Evolutionary conservation across 257 asterid genomes (phyloP), one percentile per base, ranked within the genome.

Genomic region (Nicotiana tabacum): DNA sequence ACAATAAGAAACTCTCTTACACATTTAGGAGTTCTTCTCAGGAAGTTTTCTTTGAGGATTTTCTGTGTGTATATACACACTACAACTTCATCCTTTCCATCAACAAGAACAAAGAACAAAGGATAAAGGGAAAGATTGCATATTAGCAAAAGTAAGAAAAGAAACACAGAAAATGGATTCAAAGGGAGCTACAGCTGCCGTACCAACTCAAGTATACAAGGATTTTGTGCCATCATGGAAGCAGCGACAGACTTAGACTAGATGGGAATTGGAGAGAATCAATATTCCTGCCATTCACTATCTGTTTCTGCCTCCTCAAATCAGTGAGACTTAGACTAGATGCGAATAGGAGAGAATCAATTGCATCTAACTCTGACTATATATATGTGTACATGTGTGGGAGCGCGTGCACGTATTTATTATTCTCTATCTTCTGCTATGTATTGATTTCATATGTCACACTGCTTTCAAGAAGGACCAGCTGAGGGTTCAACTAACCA

Each of bases 391-490:
- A 30, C 33, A 30, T 30, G 33, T 30, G 33, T 30, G 3, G 21
- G 21, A 30, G 33, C 33, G 3, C 33, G 33, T 30, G 33, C 33
- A 32, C 35, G 4, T 32, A 32, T 32, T 32, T 4, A 32, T 32
- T 32, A 3, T 32, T 32, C 35, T 80, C 27, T 62, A 12, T 68
- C 17, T 37, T 69, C 30, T 18, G 17, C 55, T 18, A 68, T 0
- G 9, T 68, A 39, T 70, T 70, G 10, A 21, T 70, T 12, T 43
- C 78, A 43, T 21, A 13, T 24, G 17, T 21, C 43, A 37, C 43
- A 37, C 43, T 6, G 97, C 87, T 37, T 94, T 90, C 86, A 83
- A 51, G 16, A 91, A 85, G 78, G 98, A 92, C 10, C 88, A 92
- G 48, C 46, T 94, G 55, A 89, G 84, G 78, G 94, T 90, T 70